Evolutionary conservation across 129 eudicot genomes (phyloP).

Genomic region (Saussurea involucrata): DNA sequence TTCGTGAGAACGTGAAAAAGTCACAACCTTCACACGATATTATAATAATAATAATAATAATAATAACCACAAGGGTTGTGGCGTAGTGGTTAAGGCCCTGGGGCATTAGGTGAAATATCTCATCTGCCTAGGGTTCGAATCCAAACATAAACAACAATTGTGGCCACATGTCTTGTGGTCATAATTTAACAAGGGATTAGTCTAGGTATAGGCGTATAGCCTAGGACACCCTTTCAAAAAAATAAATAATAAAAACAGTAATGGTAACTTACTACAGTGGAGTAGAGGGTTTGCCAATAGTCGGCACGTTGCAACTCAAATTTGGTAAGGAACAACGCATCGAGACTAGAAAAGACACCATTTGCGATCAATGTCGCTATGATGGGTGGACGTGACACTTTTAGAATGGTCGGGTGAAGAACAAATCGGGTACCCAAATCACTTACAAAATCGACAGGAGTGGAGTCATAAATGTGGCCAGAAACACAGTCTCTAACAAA

Average conservation of each 20-base stretch:
- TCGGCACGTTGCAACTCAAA: slow-evolving; percentile 88
- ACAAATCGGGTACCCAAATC: slow-evolving; percentile 72
- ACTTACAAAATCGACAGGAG: slow-evolving; percentile 85
- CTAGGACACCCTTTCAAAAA: too few species aligned
- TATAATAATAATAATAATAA: too few species aligned
- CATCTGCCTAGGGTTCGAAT: too few species aligned
- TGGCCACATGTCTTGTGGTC: too few species aligned
- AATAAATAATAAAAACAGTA: too few species aligned
- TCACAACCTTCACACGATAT: background rate
- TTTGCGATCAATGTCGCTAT: slow-evolving; percentile 67
- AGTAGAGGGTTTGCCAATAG: slow-evolving; percentile 89
- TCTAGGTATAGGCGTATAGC: too few species aligned
- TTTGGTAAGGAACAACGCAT: slow-evolving; percentile 68
- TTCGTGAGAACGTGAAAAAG: background rate
- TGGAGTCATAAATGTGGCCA: slow-evolving; percentile 81
- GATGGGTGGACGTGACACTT: slow-evolving; percentile 62
- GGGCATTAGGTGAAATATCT: too few species aligned
- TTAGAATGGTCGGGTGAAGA: slow-evolving; percentile 71
- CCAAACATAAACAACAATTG: too few species aligned
- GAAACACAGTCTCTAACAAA: slow-evolving; percentile 74
- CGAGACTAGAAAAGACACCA: slow-evolving; percentile 60
- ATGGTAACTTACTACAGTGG: slow-evolving; percentile 59
- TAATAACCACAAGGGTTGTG: too few species aligned
- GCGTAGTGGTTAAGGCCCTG: too few species aligned
- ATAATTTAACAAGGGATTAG: too few species aligned